Conservation (phyloP, 2,329 filamentous ascomycete genomes). For the Cladosporium cucumerinum region DNA sequence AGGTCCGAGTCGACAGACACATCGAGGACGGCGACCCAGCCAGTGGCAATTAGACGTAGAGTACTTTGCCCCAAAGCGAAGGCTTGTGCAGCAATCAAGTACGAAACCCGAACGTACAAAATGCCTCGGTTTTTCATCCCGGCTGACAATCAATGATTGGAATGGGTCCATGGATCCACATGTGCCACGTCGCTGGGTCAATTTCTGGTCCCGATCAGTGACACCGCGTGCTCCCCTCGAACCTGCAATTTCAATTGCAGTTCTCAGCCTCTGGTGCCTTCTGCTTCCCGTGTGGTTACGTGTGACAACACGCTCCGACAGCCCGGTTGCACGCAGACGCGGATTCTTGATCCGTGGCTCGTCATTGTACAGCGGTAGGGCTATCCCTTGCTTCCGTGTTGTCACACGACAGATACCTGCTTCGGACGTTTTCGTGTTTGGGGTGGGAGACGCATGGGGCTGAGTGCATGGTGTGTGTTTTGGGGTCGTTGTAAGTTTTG, state of each 20-base stretch:
- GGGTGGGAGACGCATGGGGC: not conserved
- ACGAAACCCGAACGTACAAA: not conserved
- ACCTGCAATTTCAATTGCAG: slow-evolving; percentile 6
- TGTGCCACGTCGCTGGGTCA: not conserved
- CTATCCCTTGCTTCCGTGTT: not conserved
- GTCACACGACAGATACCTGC: not conserved
- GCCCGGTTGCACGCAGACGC: not conserved
- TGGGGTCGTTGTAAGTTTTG: not conserved
- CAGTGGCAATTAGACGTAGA: not conserved
- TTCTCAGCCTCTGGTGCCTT: not conserved
- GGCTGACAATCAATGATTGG: not conserved
- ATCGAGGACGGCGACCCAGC: not conserved
- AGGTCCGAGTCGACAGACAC: not conserved
- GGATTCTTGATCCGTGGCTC: not conserved
- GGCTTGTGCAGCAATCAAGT: not conserved
- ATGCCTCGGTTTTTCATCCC: not conserved
- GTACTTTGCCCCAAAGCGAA: not conserved
- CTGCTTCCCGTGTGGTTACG: not conserved
- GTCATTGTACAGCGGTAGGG: slow-evolving; percentile 3
- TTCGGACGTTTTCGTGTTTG: not conserved
- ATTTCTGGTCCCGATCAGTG: not conserved
- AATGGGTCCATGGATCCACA: not conserved
- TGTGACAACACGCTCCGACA: slow-evolving; percentile 6
- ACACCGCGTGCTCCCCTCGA: not conserved
- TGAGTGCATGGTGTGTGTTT: not conserved